Evolutionary conservation across 2,329 filamentous ascomycete species (phyloP).

Genomic region (Hysterium pulicare): DNA sequence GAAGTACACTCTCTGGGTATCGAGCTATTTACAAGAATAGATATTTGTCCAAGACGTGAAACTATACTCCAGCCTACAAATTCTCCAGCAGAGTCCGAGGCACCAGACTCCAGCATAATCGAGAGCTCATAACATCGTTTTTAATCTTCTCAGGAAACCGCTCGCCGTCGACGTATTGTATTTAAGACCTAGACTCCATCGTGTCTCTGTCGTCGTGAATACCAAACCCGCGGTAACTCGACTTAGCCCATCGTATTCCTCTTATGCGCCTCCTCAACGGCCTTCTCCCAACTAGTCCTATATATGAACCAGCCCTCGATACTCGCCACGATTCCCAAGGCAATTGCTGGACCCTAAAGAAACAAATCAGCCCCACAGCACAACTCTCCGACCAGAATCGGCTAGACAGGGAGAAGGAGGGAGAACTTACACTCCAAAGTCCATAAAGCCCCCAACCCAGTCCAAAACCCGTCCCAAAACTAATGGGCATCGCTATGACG

Average conservation of each 20-base stretch:
- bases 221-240: too few relatives aligned
- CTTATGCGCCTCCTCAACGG: slow-evolving; percentile 57
- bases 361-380: neutral
- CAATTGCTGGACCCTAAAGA: slow-evolving; percentile 52
- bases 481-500: slow-evolving; percentile 77
- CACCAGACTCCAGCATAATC: too few relatives aligned
- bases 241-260: slow-evolving; percentile 39
- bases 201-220: too few relatives aligned
- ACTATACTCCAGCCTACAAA: too few relatives aligned
- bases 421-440: slow-evolving; percentile 60
- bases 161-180: too few relatives aligned
- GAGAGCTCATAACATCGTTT: too few relatives aligned
- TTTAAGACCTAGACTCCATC: too few relatives aligned
- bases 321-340: slow-evolving; percentile 58
- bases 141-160: too few relatives aligned
- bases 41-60: too few relatives aligned
- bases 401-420: neutral
- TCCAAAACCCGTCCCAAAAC: slow-evolving; percentile 73
- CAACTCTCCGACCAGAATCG: neutral
- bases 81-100: too few relatives aligned
- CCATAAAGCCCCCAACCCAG: slow-evolving; percentile 74
- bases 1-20: too few relatives aligned
- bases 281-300: slow-evolving; percentile 54
- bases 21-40: too few relatives aligned
- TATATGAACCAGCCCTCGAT: slow-evolving; percentile 58